A percentile compares a stretch with the other conserved stretches of the same genome.
These are phyloP conservation scores for Lathyrus tuberosus DNA, from an alignment of 306 rosid species.

Conservation along the genomic window DNA sequence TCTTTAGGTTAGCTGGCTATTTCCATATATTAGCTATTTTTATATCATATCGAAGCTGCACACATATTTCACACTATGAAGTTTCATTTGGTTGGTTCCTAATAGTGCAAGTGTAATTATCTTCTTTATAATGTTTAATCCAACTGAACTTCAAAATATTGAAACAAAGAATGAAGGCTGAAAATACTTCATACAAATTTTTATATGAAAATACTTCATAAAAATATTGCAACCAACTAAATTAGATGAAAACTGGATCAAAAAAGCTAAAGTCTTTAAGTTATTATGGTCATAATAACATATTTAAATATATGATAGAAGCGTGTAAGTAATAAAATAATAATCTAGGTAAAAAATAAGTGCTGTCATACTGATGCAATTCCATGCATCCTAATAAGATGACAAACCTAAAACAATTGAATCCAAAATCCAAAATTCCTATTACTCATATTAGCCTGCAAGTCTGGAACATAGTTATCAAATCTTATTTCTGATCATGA, in stretches of 20 bases:
- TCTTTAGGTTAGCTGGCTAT: not conserved
- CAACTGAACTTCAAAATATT: not conserved
- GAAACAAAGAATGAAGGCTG: not conserved
- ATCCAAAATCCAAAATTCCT: not conserved
- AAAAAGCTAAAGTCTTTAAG: too few species aligned
- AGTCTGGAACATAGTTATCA: not conserved
- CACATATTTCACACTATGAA: not conserved
- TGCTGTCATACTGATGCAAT: not conserved
- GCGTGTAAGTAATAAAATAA: not conserved
- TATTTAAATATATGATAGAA: not conserved
- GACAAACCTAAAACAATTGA: slow-evolving; percentile 1
- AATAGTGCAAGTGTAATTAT: not conserved
- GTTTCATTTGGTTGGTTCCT: not conserved
- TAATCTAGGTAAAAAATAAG: not conserved
- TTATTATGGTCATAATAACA: not conserved
- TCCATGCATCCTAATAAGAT: not conserved
- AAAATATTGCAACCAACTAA: too few species aligned
- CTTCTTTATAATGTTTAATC: not conserved
- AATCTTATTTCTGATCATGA: too few species aligned
- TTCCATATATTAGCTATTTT: not conserved
- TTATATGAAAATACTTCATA: too few species aligned
- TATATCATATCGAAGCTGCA: not conserved
- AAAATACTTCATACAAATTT: not conserved
- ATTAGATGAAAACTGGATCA: too few species aligned
- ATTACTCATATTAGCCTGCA: not conserved